These are phyloP conservation scores for Kitagawia praeruptora DNA, from an alignment of 129 eudicot species.

Conservation along the genomic window DNA sequence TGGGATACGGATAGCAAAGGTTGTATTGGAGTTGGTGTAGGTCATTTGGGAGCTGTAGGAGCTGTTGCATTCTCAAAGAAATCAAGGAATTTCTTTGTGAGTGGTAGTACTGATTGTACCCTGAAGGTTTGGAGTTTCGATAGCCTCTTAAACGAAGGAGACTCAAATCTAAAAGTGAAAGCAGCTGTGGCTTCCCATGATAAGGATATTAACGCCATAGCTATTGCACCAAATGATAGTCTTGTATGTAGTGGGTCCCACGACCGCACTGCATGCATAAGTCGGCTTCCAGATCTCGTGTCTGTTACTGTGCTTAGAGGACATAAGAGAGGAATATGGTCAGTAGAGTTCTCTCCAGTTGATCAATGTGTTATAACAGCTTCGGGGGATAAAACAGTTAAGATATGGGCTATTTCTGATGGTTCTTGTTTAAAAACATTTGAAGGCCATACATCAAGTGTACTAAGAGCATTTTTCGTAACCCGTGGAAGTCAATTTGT, in stretches of 20 bases:
- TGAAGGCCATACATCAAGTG: constrained; percentile 96
- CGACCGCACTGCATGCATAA: constrained; percentile 87
- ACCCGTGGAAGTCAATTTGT: constrained; percentile 88
- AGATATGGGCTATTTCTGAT: constrained; percentile 86
- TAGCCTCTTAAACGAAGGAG: constrained; percentile 37
- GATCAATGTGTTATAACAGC: constrained; percentile 92
- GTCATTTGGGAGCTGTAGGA: constrained; percentile 91
- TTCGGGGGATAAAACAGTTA: constrained; percentile 87
- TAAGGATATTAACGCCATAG: constrained; percentile 81
- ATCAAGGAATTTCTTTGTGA: constrained; percentile 54
- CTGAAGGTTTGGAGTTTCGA: constrained; percentile 84
- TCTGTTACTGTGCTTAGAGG: constrained; percentile 62
- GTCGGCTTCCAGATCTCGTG: constrained; percentile 82
- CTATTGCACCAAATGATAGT: constrained; percentile 85
- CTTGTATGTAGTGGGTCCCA: constrained; percentile 93
- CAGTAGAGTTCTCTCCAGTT: constrained; percentile 93
- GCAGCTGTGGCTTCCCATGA: constrained; percentile 79
- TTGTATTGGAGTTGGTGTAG: constrained; percentile 77
- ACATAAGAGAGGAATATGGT: constrained; percentile 96
- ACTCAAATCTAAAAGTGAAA: constrained; percentile 58
- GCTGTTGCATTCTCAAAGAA: constrained; percentile 88
- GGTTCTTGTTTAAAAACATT: constrained; percentile 89
- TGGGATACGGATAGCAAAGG: constrained; percentile 54
- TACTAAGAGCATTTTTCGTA: constrained; percentile 66
- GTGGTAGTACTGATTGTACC: constrained; percentile 90